phyloP scores from a whole-genome alignment of 2,329 filamentous ascomycete species.

The Dothidotthia symphoricarpi region DNA sequence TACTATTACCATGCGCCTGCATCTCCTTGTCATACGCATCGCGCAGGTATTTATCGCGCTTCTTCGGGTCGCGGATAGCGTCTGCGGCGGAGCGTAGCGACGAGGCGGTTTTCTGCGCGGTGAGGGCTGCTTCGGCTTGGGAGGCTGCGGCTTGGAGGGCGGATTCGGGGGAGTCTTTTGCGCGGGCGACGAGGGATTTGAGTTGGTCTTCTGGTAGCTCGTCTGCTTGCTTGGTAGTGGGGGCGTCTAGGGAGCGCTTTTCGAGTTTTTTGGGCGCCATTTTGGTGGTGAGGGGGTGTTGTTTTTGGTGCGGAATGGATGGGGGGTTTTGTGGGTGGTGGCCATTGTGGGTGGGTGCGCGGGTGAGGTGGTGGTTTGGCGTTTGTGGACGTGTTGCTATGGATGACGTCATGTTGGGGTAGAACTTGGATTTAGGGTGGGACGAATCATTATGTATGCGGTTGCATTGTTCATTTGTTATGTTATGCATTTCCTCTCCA shows the following conservation, averaged over 20 bases:
- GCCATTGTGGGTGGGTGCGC: too few species aligned
- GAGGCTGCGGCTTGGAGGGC: conserved; percentile 32
- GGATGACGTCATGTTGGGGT: too few species aligned
- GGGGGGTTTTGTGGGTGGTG: too few species aligned
- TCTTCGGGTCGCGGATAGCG: conserved; percentile 32
- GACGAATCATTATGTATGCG: too few species aligned
- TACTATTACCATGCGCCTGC: conserved; percentile 35
- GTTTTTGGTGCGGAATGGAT: not conserved
- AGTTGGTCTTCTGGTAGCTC: conserved; percentile 17
- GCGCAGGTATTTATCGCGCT: conserved; percentile 35
- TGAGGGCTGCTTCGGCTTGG: conserved; percentile 30
- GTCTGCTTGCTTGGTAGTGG: conserved; percentile 7
- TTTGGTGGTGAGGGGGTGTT: not conserved
- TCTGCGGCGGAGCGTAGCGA: conserved; percentile 24
- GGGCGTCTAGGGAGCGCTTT: not conserved
- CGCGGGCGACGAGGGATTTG: conserved; percentile 19
- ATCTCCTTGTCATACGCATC: conserved; percentile 38
- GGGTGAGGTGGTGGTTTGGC: too few species aligned
- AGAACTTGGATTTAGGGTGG: too few species aligned
- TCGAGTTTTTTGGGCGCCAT: conserved; percentile 17
- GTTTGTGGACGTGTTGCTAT: too few species aligned
- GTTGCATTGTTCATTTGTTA: too few species aligned
- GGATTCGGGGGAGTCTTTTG: conserved; percentile 19
- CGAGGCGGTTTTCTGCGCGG: conserved; percentile 29
- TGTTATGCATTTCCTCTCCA: conserved; percentile 23